These are phyloP conservation scores for Metarhizium sp. DNA, from an alignment of 2,329 filamentous ascomycete genomes.

Conservation along the genomic window DNA sequence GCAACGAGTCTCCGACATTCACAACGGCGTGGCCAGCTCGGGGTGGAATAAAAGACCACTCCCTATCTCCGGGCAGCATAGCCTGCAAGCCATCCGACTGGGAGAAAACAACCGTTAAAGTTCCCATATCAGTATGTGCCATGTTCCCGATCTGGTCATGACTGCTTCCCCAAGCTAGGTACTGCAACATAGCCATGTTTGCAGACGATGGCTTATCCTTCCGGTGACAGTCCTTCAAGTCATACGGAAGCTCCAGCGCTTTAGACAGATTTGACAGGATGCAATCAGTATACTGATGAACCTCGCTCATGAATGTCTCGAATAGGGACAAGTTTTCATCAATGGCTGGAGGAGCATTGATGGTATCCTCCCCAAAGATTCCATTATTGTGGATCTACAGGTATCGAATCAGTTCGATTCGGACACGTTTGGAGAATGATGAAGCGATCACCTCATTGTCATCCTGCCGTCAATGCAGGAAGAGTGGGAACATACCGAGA, in stretches of 20 bases:
- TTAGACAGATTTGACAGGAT: constrained; percentile 5
- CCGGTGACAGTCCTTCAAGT: constrained; percentile 6
- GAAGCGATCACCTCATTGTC: too few relatives aligned
- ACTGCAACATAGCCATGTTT: constrained; percentile 10
- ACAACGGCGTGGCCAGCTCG: constrained; percentile 6
- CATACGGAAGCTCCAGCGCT: constrained; percentile 1
- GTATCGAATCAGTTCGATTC: too few relatives aligned
- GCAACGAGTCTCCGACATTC: constrained; percentile 10
- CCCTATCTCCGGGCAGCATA: constrained; percentile 8
- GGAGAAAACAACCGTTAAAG: constrained; percentile 13
- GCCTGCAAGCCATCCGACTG: constrained; percentile 11
- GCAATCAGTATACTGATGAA: constrained; percentile 5
- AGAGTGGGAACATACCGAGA: background rate
- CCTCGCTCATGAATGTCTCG: constrained; percentile 5
- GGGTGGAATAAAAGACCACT: constrained; percentile 12
- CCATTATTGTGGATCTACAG: constrained; percentile 32
- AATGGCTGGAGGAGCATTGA: constrained; percentile 3
- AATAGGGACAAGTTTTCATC: constrained; percentile 5
- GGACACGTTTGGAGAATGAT: too few relatives aligned
- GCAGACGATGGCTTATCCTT: constrained; percentile 9
- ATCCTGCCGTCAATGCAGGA: too few relatives aligned
- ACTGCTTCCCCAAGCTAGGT: constrained; percentile 10
- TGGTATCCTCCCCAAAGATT: constrained; percentile 4
- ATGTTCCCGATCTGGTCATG: constrained; percentile 8
- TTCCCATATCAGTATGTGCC: constrained; percentile 13